Evolutionary conservation across 2,329 filamentous ascomycete genomes (phyloP).

Genomic region (Ceratocystis cubensis): DNA sequence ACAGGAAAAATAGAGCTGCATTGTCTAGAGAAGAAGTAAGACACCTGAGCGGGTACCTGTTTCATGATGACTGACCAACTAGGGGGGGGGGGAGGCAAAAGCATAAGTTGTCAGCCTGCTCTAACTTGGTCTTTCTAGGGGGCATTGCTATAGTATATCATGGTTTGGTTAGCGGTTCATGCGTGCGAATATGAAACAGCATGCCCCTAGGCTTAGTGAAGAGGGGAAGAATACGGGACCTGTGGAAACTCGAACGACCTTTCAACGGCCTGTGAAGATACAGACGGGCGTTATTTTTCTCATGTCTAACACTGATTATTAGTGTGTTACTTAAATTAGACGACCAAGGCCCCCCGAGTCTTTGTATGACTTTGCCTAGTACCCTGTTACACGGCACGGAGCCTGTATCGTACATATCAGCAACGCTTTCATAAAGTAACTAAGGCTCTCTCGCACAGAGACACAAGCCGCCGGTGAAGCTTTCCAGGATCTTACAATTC

Average conservation of each 20-base stretch:
- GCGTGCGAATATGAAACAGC: slow-evolving; percentile 1
- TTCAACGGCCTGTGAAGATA: too few species aligned
- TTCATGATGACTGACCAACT: neutral
- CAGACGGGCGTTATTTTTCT: neutral
- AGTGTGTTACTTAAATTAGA: slow-evolving; percentile 1
- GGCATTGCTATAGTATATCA: neutral
- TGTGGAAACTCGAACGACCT: neutral
- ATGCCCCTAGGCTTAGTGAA: neutral
- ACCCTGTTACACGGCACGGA: neutral
- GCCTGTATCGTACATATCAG: too few species aligned
- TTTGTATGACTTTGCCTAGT: neutral
- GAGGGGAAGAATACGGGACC: neutral
- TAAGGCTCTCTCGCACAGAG: neutral
- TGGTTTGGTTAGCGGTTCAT: neutral
- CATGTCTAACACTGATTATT: neutral
- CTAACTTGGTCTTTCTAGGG: neutral
- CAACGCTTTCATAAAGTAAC: too few species aligned
- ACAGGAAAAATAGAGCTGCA: neutral
- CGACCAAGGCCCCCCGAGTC: neutral
- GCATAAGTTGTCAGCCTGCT: neutral
- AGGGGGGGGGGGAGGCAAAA: neutral
- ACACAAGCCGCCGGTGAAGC: neutral
- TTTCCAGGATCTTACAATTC: too few species aligned
- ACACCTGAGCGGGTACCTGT: slow-evolving; percentile 6
- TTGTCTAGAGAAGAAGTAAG: neutral